Evolutionary conservation across 805 yeast species (phyloP).

Genomic region (Saccharomyces paradoxus): DNA sequence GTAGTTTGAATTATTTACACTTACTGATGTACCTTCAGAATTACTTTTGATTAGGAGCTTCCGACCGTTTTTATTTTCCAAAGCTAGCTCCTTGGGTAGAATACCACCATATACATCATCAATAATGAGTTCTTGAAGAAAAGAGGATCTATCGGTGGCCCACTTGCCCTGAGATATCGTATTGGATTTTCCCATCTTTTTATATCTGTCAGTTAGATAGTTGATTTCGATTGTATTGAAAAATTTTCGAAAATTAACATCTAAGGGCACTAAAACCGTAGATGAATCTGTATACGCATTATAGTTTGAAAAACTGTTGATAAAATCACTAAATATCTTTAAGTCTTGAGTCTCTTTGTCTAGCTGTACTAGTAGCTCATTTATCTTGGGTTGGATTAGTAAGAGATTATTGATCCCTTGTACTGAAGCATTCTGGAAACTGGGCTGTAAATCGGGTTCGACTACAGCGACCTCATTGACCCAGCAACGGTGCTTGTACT

Average conservation of each 20-base stretch:
- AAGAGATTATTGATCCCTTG: slow-evolving; percentile 52
- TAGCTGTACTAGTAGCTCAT: slow-evolving; percentile 29
- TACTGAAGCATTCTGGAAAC: slow-evolving; percentile 55
- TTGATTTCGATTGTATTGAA: slow-evolving; percentile 38
- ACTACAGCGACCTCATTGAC: slow-evolving; percentile 34
- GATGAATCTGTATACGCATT: background rate
- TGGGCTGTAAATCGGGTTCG: slow-evolving; percentile 50
- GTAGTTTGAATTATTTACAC: slow-evolving; percentile 28
- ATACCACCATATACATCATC: slow-evolving; percentile 42
- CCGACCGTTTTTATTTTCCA: background rate
- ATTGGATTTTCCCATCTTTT: slow-evolving; percentile 6
- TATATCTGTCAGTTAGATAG: slow-evolving; percentile 32
- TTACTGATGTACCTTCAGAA: slow-evolving; percentile 30
- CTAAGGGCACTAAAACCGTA: slow-evolving; percentile 36
- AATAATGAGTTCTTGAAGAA: slow-evolving; percentile 30
- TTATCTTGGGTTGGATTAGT: slow-evolving; percentile 30
- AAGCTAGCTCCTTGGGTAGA: slow-evolving; percentile 8
- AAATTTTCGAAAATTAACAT: slow-evolving; percentile 27
- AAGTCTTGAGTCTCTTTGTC: slow-evolving; percentile 2
- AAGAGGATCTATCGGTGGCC: slow-evolving; percentile 12
- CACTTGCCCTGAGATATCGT: slow-evolving; percentile 10
- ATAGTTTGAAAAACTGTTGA: slow-evolving; percentile 1
- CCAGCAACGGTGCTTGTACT: slow-evolving; percentile 3
- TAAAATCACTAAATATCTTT: slow-evolving; percentile 4
- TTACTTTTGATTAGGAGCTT: slow-evolving; percentile 8